Evolutionary conservation across 1,284 basidiomycete species (phyloP).

Genomic region (Ceratobasidium sp.): DNA sequence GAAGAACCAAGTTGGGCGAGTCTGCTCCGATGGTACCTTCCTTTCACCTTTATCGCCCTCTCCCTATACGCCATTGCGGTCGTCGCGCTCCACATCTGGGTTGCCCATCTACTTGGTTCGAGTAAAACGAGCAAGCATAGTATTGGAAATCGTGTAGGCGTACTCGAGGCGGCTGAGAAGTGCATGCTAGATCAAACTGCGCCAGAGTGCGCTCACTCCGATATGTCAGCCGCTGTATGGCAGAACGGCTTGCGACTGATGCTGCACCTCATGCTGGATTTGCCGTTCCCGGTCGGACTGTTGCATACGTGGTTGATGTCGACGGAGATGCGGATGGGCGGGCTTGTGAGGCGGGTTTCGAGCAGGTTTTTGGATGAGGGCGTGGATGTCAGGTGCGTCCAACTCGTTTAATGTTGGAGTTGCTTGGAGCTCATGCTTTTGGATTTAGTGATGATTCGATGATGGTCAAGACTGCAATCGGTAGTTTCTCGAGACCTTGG

Average conservation of each 20-base stretch:
- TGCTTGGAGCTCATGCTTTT: background rate
- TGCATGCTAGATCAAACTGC: slow-evolving; percentile 13
- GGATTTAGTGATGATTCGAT: slow-evolving; percentile 1
- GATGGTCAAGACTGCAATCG: slow-evolving; percentile 20
- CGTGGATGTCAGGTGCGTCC: background rate
- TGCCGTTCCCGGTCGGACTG: slow-evolving; percentile 34
- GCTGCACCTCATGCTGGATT: slow-evolving; percentile 26
- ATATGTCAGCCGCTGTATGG: background rate
- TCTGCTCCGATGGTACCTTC: slow-evolving; percentile 30
- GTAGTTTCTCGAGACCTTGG: slow-evolving; percentile 37
- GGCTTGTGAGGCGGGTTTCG: slow-evolving; percentile 18
- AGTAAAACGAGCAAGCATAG: background rate
- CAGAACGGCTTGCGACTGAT: slow-evolving; percentile 20
- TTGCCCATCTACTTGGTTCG: background rate
- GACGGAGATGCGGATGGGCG: slow-evolving; percentile 11
- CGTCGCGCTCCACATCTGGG: slow-evolving; percentile 24
- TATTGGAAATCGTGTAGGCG: background rate
- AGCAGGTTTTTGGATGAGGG: slow-evolving; percentile 17
- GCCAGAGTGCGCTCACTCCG: slow-evolving; percentile 1
- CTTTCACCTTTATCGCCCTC: slow-evolving; percentile 9
- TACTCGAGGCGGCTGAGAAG: slow-evolving; percentile 18
- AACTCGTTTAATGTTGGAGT: background rate
- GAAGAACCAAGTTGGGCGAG: slow-evolving; percentile 24
- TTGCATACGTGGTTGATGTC: slow-evolving; percentile 21
- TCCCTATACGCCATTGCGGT: slow-evolving; percentile 14